Evolutionary conservation across 108 stramenopile genomes (phyloP).

Genomic region (Poteriospumella lacustris): DNA sequence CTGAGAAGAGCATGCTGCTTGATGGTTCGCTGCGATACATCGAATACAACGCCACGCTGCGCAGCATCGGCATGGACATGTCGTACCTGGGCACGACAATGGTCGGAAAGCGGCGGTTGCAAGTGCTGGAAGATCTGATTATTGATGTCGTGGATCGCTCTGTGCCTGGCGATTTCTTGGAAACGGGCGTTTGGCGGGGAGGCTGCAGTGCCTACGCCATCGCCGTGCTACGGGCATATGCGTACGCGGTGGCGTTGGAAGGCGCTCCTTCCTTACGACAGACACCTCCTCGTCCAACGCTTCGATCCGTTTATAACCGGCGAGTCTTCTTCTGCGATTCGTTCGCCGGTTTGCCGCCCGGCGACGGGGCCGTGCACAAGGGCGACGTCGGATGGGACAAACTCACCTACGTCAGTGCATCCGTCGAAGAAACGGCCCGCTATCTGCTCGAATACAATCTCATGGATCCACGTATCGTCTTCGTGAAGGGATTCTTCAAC

Average conservation of each 20-base stretch:
- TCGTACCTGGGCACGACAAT: background rate
- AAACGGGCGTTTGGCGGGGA: slow-evolving; percentile 31
- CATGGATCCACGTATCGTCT: slow-evolving; percentile 27
- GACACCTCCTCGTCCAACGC: too few species aligned
- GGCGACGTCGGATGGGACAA: slow-evolving; percentile 34
- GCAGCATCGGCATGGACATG: too few species aligned
- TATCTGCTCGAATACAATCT: background rate
- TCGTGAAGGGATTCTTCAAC: slow-evolving; percentile 49
- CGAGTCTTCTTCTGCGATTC: too few species aligned
- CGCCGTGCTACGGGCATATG: slow-evolving; percentile 5
- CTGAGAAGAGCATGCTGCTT: too few species aligned
- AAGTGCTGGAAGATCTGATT: background rate
- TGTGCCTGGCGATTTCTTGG: background rate
- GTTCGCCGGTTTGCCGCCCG: slow-evolving; percentile 26
- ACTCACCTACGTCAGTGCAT: slow-evolving; percentile 36
- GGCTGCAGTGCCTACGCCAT: background rate
- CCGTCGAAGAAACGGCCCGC: background rate
- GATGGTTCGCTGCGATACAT: too few species aligned
- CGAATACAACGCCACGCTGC: too few species aligned
- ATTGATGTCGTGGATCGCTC: background rate
- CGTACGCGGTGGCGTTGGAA: too few species aligned
- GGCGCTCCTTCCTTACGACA: too few species aligned
- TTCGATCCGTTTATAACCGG: too few species aligned
- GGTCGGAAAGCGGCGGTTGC: background rate
- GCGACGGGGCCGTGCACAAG: slow-evolving; percentile 28